Evolutionary conservation across 2,329 filamentous ascomycete species (phyloP).

Genomic region (Cryphonectria japonica): DNA sequence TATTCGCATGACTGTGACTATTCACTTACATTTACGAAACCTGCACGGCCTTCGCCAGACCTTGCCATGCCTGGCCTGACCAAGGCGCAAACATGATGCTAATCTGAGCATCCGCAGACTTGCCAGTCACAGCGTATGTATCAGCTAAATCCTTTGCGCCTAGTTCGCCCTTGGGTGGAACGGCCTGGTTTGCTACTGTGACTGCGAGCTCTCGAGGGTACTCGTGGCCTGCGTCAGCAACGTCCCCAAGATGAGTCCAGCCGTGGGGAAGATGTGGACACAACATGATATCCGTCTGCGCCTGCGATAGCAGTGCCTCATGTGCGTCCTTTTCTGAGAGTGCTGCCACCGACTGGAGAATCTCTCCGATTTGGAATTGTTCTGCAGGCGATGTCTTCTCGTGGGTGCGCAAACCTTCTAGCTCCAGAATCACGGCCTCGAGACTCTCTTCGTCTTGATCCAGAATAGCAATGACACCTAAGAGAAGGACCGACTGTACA

Average conservation of each 20-base stretch:
- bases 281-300: slow-evolving; percentile 78
- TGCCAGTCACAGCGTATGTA: slow-evolving; percentile 75
- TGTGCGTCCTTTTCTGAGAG: slow-evolving; percentile 54
- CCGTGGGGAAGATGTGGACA: slow-evolving; percentile 77
- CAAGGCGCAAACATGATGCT: slow-evolving; percentile 84
- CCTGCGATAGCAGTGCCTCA: slow-evolving; percentile 62
- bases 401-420: slow-evolving; percentile 72
- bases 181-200: slow-evolving; percentile 72
- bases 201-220: slow-evolving; percentile 76
- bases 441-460: slow-evolving; percentile 79
- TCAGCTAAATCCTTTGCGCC: slow-evolving; percentile 70
- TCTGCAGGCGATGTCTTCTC: slow-evolving; percentile 66
- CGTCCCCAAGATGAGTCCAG: slow-evolving; percentile 75
- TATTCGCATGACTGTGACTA: background rate
- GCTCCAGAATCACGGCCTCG: slow-evolving; percentile 78
- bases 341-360: slow-evolving; percentile 75
- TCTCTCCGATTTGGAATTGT: slow-evolving; percentile 70
- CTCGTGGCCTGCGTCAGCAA: slow-evolving; percentile 53
- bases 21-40: background rate
- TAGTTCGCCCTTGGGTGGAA: slow-evolving; percentile 73
- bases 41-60: slow-evolving; percentile 48
- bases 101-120: slow-evolving; percentile 73
- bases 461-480: slow-evolving; percentile 82
- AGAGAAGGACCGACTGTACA: slow-evolving; percentile 75
- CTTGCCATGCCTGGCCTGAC: slow-evolving; percentile 67